Percentiles rank a stretch among this genome's conserved stretches.
Evolutionary conservation across 345 rosid genomes (phyloP).

Genomic region (Salix brachista): DNA sequence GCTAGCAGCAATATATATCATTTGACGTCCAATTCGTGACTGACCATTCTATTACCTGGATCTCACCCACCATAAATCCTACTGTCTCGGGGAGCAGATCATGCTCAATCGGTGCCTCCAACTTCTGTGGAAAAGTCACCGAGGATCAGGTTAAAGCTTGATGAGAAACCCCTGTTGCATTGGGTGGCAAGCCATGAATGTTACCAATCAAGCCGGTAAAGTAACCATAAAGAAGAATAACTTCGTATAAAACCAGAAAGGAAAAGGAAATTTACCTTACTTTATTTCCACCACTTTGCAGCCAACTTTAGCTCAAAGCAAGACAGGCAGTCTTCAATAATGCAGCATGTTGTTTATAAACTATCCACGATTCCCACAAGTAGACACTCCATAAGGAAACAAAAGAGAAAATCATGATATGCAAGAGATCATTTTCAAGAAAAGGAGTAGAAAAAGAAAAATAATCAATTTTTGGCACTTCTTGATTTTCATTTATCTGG

Average conservation of each 20-base stretch:
- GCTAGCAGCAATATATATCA: background rate
- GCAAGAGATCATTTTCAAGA: conserved; percentile 2
- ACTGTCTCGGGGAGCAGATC: background rate
- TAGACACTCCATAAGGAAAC: background rate
- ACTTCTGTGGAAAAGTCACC: background rate
- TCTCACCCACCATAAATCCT: too few species aligned
- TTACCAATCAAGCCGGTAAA: background rate
- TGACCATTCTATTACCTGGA: too few species aligned
- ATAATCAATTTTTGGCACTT: background rate
- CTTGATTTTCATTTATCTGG: background rate
- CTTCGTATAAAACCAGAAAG: too few species aligned
- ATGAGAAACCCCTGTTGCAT: too few species aligned
- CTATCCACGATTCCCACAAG: conserved; percentile 11
- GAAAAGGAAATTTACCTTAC: too few species aligned
- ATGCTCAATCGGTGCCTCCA: background rate
- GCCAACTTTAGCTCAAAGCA: conserved; percentile 12
- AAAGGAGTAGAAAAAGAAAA: background rate
- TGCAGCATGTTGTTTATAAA: conserved; percentile 2
- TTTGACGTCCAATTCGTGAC: background rate
- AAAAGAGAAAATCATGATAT: background rate
- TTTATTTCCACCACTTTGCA: conserved; percentile 1
- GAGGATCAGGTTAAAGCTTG: too few species aligned
- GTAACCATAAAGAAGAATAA: background rate
- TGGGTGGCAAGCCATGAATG: background rate
- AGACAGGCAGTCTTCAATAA: conserved; percentile 4